Conservation (phyloP, 2,329 filamentous ascomycete species). For the Epichloe brachyelytri region DNA sequence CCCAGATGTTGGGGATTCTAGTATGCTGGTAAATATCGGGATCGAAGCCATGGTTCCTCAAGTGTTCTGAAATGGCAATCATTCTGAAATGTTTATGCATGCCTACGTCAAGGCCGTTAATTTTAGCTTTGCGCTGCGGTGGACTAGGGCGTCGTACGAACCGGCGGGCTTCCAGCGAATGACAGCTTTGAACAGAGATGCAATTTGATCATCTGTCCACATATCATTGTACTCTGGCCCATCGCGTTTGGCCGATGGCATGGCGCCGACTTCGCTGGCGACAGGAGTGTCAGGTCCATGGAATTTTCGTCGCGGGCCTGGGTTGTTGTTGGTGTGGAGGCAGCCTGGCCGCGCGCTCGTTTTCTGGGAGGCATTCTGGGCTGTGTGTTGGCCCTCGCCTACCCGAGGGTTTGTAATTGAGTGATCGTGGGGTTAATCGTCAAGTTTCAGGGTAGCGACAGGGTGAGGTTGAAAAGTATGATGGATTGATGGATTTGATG, state of each 20-base stretch:
- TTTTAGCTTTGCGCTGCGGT: not conserved
- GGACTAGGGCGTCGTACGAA: slow-evolving; percentile 21
- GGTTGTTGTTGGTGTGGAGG: slow-evolving; percentile 44
- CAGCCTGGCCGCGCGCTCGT: slow-evolving; percentile 42
- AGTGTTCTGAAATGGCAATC: slow-evolving; percentile 68
- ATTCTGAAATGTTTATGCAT: slow-evolving; percentile 93
- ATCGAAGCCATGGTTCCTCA: slow-evolving; percentile 70
- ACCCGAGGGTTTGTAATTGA: not conserved
- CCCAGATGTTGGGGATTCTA: slow-evolving; percentile 82
- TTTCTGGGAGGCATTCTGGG: slow-evolving; percentile 56
- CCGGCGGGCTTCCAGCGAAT: slow-evolving; percentile 95
- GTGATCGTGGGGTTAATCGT: not conserved
- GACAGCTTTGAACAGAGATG: slow-evolving; percentile 81
- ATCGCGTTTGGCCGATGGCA: slow-evolving; percentile 11
- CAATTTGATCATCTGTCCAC: slow-evolving; percentile 95
- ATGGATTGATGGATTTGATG: not conserved
- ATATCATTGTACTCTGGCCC: slow-evolving; percentile 40
- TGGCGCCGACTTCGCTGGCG: slow-evolving; percentile 34
- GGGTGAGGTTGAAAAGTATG: not conserved
- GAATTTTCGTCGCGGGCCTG: slow-evolving; percentile 42
- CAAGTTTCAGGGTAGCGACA: not conserved
- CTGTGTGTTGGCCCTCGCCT: not conserved
- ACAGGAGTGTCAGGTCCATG: slow-evolving; percentile 47
- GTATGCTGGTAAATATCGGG: slow-evolving; percentile 62
- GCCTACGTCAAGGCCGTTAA: slow-evolving; percentile 31